Conservation (phyloP, 371 early-diverging fungal genomes). For the Capillidium rhysosporum region DNA sequence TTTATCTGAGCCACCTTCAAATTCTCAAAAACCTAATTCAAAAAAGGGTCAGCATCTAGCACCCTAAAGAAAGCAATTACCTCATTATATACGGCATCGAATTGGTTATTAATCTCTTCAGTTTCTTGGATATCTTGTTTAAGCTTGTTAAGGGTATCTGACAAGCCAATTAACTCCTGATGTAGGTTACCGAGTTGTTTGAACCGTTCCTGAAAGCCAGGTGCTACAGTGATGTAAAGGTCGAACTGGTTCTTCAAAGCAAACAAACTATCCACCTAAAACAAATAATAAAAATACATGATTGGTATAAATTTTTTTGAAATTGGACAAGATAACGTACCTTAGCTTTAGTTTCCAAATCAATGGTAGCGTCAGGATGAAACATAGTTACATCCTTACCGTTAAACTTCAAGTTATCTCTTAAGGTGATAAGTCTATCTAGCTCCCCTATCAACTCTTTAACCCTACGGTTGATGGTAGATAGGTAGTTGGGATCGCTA, state of each 20-base stretch:
- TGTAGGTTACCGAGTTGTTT: neutral
- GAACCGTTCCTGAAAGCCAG: neutral
- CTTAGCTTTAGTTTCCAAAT: conserved; percentile 3
- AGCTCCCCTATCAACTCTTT: conserved; percentile 1
- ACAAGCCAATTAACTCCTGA: neutral
- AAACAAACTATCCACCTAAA: neutral
- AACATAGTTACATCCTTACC: neutral
- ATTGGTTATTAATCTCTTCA: neutral
- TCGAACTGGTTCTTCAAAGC: neutral
- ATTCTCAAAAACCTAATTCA: too few relatives aligned
- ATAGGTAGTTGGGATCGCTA: neutral
- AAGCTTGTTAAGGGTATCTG: neutral
- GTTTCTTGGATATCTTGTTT: neutral
- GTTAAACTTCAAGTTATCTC: neutral
- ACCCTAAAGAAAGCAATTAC: neutral
- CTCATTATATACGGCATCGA: neutral
- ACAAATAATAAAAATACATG: too few relatives aligned
- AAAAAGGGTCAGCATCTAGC: too few relatives aligned
- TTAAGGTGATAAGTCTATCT: neutral
- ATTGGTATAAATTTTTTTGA: too few relatives aligned
- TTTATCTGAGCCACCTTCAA: too few relatives aligned
- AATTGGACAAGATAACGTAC: neutral
- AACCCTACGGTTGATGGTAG: neutral
- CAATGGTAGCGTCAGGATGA: neutral
- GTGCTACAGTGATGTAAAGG: neutral